phyloP scores from a whole-genome alignment of 208 protist genomes.

The Leishmania gerbilli region DNA sequence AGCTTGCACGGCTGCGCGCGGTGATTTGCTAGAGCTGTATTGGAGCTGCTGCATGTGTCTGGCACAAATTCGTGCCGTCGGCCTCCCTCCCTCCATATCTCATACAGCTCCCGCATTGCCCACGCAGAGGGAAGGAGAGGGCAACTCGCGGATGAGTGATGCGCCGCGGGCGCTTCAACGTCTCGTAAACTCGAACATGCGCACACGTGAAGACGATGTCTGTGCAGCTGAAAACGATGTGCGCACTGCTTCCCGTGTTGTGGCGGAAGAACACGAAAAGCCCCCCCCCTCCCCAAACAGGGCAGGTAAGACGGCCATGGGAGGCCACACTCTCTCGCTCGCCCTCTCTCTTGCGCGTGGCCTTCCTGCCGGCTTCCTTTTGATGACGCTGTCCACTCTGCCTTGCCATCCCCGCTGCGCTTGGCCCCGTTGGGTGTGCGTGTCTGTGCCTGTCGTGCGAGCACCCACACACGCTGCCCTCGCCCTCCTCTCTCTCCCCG shows the following conservation, averaged over 20 bases:
- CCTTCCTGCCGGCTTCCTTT: not conserved
- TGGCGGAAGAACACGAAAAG: not conserved
- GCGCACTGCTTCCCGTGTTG: not conserved
- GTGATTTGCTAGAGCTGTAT: not conserved
- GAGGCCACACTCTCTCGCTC: not conserved
- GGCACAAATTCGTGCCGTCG: not conserved
- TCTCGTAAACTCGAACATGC: not conserved
- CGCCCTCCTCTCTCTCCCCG: not conserved
- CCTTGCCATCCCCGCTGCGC: not conserved
- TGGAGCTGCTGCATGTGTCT: not conserved
- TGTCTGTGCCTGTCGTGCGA: not conserved
- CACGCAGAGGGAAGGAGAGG: not conserved
- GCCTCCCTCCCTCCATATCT: not conserved
- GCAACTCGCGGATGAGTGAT: not conserved
- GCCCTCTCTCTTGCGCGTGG: not conserved
- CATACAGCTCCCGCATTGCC: not conserved
- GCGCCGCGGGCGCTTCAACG: not conserved
- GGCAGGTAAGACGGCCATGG: not conserved
- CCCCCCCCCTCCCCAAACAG: too few species aligned
- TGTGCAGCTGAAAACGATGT: not conserved
- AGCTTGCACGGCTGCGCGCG: conserved; percentile 10
- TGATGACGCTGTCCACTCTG: not conserved
- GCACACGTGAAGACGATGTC: not conserved
- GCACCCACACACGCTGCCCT: not conserved
- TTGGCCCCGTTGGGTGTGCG: not conserved